Base-by-base conservation (phyloP, 2,329 filamentous ascomycete species). In the Hypoxylon sp. region DNA sequence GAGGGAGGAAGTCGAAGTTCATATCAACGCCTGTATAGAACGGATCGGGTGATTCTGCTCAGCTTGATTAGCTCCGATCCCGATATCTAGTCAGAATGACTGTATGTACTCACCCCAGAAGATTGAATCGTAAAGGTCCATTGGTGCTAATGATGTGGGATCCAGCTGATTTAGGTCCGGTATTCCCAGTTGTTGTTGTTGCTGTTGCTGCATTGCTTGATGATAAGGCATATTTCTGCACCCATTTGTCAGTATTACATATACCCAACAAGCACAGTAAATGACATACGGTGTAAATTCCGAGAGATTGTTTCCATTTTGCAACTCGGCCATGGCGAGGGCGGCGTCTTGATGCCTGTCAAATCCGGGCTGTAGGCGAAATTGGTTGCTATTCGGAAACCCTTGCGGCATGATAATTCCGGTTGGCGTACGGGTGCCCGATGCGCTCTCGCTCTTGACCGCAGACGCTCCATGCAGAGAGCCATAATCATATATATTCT, bases 41-140 rank as follows among this genome's bases (percentile, higher is more conserved):
- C 0, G 83, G 81, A 66, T 86, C 82, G 3, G 83, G 83, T 1
- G 82, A 83, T 77, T 85, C 83, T 85, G 58, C 4, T 29, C n/a
- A 17, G 27, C 41, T 48, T 41, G 56, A 40, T 51, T 40, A 61
- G 58, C n/a, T 45, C 10, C 23, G 9, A 53, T 42, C 45, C 2
- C 41, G 67, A 41, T 54, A 31, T 26, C 5, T 9, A 45, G 31
- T 17, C 48, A 49, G 27, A n/a, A 60, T 26, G 10, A 7, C 2
- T 24, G n/a, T n/a, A n/a, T n/a, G n/a, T n/a, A 77, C 83, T 71
- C 73, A 87, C 85, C 85, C 80, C 84, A 87, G 75, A 87, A 88
- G 41, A 88, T 88, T 3, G 84, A 87, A 66, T 88, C 85, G 68
- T 87, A 88, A 0, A 88, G 74, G 58, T 88, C 86, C 84, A 88